Base-by-base conservation (phyloP, 1,284 basidiomycete species). In the Amylostereum areolatum region DNA sequence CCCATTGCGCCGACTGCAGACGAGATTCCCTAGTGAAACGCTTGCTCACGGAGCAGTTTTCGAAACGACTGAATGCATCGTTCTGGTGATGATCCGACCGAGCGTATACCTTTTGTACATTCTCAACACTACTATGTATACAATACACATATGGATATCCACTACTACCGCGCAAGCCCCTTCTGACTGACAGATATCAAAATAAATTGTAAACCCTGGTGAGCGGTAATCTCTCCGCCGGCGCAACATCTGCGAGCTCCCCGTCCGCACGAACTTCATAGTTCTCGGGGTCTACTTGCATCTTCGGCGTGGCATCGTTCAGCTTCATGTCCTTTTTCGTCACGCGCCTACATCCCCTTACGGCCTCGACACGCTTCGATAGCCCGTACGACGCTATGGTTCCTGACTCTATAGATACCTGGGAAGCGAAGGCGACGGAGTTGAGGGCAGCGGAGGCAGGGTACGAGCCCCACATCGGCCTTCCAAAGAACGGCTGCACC, bases 321-420 rank as follows among this genome's bases (percentile, higher is more conserved):
- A 84, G 89, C 70, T 97, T 98, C 92, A 98, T 95, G 63, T 95
- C 85, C 60, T 78, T 78, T 74, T 98, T 98, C 30, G 67, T 77
- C 43, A 98, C 75, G 1, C 66, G 69, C 31, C 94, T 75, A 61
- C 95, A 98, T 10, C 78, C 78, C 51, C 73, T 75, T 36, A 98
- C 96, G 0, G 91, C 81, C 56, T 86, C 84, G 9, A 80, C 68
- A 3, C 78, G 75, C 68, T 97, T 97, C 29, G 73, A 69, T 9
- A 97, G 74, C 0, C 79, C 78, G 64, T 97, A 97, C 0, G 74
- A 74, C 3, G 73, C 70, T 47, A 91, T 77, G 10, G 72, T 76
- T 0, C 84, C 86, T 1, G 72, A 77, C 3, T 72, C 66, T 56
- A 95, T 72, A 5, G 90, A 92, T 3, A 81, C 68, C 51, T 80